Evolutionary conservation across 2,329 filamentous ascomycete species (phyloP), one percentile per base, ranked within the genome.

Genomic region (Ophiostoma novo-ulmi): DNA sequence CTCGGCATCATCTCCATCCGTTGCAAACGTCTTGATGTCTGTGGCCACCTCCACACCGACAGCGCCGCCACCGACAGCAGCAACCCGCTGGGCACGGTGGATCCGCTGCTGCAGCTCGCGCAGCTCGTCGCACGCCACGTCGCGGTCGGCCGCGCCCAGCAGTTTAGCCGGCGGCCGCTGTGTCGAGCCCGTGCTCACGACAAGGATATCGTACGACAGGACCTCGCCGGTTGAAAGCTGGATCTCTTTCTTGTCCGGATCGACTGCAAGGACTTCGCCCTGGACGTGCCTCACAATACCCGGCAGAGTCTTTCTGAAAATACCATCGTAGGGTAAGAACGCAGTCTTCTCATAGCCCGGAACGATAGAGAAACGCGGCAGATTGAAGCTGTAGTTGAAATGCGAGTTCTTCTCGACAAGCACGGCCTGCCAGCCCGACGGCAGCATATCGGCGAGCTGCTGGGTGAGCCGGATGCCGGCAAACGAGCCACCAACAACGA

Each of bases 21-120:
- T 31, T 31, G 68, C 63, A 41, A 65, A 71, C 41, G 69, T 71
- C 76, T 88, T 88, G 11, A 85, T 83, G 75, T 90, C 87, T 0
- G 85, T 82, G 0, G 86, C 87, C 44, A 89, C 78, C 77, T 89
- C 85, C 0, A 89, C 84, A 1, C 88, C 88, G 0, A 87, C 87
- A 0, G 88, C 86, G 2, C 87, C 87, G 0, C 86, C 87, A 1
- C 87, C 88, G 0, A 86, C 80, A 0, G 87, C 80, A 1, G 85
- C 83, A 7, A 87, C 78, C 1, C 65, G 80, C 14, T 76, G 76
- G 0, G 84, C 81, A 0, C 75, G 74, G 58, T 79, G 79, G 68
- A 88, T 82, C 2, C 77, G 77, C 0, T 74, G 73, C 76, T 87
- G 86, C 76, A 86, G 81, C 2, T 75, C 75, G 63, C 77, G 77